Base-by-base conservation (phyloP, 2,329 filamentous ascomycete species). In the Talaromyces amestolkiae region DNA sequence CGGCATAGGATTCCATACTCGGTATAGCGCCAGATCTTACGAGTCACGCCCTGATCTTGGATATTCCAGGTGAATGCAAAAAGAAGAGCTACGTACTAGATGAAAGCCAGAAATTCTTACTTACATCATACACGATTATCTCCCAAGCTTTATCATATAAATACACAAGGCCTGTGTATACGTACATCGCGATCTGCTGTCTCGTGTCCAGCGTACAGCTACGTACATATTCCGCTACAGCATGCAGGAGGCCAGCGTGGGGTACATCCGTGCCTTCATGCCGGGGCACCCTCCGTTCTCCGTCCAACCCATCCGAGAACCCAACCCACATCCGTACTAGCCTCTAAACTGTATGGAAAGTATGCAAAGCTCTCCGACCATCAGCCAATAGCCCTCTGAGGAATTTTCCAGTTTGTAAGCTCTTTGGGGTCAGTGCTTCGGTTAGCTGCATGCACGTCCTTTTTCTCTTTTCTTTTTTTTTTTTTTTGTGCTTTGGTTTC, bases 391-490 rank as follows among this genome's bases (percentile, higher is more conserved):
- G 24, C 19, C 1, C 7, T 3, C 17, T 1, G 1, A 27, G 33
- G 17, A 41, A 27, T 27, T 11, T 41, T 41, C 22, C 33, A 37
- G 22, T 49, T 49, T 49, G 58, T 61, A 49, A 51, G 59, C 47
- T 59, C 58, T 54, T 51, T 53, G 22, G 35, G 60, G 60, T 54
- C 60, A 54, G 47, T 62, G 60, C 60, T 41, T 62, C 47, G 13
- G 33, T 31, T 61, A 53, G 59, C 45, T 53, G 35, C 45, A 62
- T 62, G 60, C 60, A 62, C 60, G 60, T 62, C 60, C 47, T 31
- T 54, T 31, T 31, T 61, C 27, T 6, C 11, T 39, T 17, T 39
- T 9, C 11, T 27, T 61, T 47, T 47, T 47, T 22, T n/a, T 33
- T 53, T 9, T 11, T 19, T 5, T 22, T 22, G 41, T 17, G n/a